Conservation (phyloP, 2,329 filamentous ascomycete genomes). For the Talaromyces sp. region DNA sequence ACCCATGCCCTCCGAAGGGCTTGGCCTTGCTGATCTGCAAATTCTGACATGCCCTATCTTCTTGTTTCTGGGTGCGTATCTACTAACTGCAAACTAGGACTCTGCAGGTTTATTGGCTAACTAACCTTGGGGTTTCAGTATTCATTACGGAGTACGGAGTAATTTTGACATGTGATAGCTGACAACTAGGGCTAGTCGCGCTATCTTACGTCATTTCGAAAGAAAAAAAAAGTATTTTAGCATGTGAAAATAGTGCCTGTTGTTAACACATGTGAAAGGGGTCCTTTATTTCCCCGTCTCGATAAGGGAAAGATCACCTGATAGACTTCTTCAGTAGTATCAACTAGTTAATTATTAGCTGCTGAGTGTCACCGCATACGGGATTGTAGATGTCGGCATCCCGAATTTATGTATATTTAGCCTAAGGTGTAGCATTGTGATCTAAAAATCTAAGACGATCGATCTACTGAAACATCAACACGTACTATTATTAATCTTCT, state of each 20-base stretch:
- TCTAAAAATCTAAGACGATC: background rate
- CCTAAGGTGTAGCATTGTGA: background rate
- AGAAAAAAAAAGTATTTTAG: background rate
- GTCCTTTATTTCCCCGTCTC: background rate
- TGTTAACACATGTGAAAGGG: background rate
- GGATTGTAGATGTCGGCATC: background rate
- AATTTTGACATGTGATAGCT: background rate
- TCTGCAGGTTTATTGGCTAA: background rate
- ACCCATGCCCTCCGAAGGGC: too few relatives aligned
- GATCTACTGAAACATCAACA: background rate
- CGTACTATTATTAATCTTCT: background rate
- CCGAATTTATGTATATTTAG: background rate
- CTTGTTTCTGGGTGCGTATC: background rate
- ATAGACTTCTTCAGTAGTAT: background rate
- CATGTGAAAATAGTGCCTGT: background rate
- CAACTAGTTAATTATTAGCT: too few relatives aligned
- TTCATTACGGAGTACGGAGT: background rate
- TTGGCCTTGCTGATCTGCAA: background rate
- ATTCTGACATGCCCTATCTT: background rate
- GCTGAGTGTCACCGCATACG: background rate
- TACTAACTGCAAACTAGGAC: background rate
- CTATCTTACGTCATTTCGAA: background rate
- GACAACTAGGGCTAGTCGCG: background rate
- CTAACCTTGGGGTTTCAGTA: background rate
- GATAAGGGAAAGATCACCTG: background rate